Evolutionary conservation across 495 filamentous ascomycete species (phyloP), one percentile per base, ranked within the genome.

Genomic region (Daldinia decipiens): DNA sequence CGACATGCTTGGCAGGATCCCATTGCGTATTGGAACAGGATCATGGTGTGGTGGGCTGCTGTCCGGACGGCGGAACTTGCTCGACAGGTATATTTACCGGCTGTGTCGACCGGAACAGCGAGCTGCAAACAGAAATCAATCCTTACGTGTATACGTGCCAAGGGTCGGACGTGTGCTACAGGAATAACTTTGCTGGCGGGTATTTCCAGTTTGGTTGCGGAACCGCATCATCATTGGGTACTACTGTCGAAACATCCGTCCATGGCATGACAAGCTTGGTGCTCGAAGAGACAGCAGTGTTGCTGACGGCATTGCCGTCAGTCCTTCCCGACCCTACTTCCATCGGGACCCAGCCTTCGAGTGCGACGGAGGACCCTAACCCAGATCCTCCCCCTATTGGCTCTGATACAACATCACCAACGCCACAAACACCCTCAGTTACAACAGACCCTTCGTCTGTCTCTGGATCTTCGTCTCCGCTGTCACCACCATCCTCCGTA

Each of bases 181-280:
- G 62, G 71, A 85, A 85, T 67, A 38, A 76, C 19, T 85, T 80
- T 59, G 82, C 82, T 7, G 82, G 83, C n/a, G 83, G 83, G 9
- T 82, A 76, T 47, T 84, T 74, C 21, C 82, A 84, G 73, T 85
- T 73, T 24, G 83, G 83, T 11, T 85, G 83, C 65, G 83, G 82
- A 11, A 83, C 80, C 13, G 81, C 81, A 17, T 81, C 78, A 58
- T 73, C 76, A 31, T 45, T 80, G 62, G 83, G 75, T 24, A 82
- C 81, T 5, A 81, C 79, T 29, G 83, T 85, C 38, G 39, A 73
- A 21, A 77, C 77, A 29, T 79, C 74, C n/a, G 81, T 78, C 4
- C 71, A 76, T 47, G 81, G 80, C 77, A 58, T 77, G 79, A 56
- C 54, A 67, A 34, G 59, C 58, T 63, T 82, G 51, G 74, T 68